These are phyloP conservation scores for Zopfia rhizophila DNA, from an alignment of 2,329 filamentous ascomycete genomes.

Conservation along the genomic window DNA sequence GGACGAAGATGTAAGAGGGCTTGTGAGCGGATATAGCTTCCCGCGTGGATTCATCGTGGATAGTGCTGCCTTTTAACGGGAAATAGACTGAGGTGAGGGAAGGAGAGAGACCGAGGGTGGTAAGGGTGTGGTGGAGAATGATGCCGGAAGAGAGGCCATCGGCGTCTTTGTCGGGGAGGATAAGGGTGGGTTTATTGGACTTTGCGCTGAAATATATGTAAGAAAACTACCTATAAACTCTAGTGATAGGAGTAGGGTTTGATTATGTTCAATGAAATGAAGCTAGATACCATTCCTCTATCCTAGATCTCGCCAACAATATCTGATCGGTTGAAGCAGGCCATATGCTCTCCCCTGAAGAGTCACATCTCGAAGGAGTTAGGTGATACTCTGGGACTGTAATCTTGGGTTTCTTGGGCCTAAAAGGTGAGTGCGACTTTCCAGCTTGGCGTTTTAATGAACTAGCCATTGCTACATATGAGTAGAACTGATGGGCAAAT, in stretches of 20 bases:
- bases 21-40: constrained; percentile 60
- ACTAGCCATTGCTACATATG: constrained; percentile 33
- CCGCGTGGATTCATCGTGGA: constrained; percentile 67
- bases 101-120: constrained; percentile 66
- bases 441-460: constrained; percentile 44
- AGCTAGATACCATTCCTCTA: constrained; percentile 66
- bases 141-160: constrained; percentile 73
- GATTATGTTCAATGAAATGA: neutral
- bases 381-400: constrained; percentile 45
- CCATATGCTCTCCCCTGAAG: constrained; percentile 65
- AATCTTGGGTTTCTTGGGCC: constrained; percentile 39
- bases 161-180: constrained; percentile 76
- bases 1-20: constrained; percentile 69
- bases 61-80: constrained; percentile 67
- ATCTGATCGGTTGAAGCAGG: constrained; percentile 69
- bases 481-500: neutral
- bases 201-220: constrained; percentile 62
- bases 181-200: constrained; percentile 63
- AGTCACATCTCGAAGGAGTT: constrained; percentile 36
- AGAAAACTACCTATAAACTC: too few species aligned
- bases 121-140: constrained; percentile 69
- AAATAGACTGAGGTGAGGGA: constrained; percentile 68
- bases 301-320: constrained; percentile 64
- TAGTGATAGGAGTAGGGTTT: too few species aligned
- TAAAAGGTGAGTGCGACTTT: constrained; percentile 22